Base-by-base conservation (phyloP, 305 asterid species). In the Nicotiana rustica region DNA sequence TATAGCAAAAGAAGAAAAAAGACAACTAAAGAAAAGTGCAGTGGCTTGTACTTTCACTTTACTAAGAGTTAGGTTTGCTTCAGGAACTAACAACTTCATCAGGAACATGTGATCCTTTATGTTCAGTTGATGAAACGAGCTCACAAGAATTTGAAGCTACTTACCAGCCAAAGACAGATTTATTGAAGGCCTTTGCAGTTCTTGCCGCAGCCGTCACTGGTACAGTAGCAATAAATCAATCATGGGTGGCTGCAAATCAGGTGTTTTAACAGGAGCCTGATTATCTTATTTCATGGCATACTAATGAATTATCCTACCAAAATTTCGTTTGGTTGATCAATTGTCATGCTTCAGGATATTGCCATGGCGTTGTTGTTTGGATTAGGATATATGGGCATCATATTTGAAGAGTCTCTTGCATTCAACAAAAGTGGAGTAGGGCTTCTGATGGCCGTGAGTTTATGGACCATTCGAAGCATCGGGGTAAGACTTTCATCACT, bases 351-450 rank as follows among this genome's bases (percentile, higher is more conserved):
- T 81, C 91, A 96, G 99, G 98, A 95, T 90, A 88, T 92, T 86
- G 98, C 99, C 29, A 95, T 96, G 99, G 93, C 92, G 78, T 83
- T 92, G 88, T 80, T 96, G 65, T 96, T 96, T 88, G 99, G 91
- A 80, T 81, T 96, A 59, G 99, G 99, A 49, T 96, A 96, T 87
- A 93, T 93, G 87, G 98, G 99, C 61, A 94, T 96, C 73, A 91
- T 96, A 90, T 96, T 96, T 82, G 99, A 96, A 85, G 99, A 96
- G 83, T 93, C 98, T 67, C 98, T 94, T 67, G 97, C 99, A 29
- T 94, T 96, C 93, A 96, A 96, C 82, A 96, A 96, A 92, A 96
- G 98, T 85, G 99, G 99, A 70, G 95, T 96, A n/a, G 99, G 98
- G 81, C 98, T 96, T 86, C 82, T 94, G 84, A 94, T 96, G 99